A percentile compares a stretch with the other conserved stretches of the same genome.
phyloP scores from a whole-genome alignment of 2,329 filamentous ascomycete species.

The Botrytis fragariae region DNA sequence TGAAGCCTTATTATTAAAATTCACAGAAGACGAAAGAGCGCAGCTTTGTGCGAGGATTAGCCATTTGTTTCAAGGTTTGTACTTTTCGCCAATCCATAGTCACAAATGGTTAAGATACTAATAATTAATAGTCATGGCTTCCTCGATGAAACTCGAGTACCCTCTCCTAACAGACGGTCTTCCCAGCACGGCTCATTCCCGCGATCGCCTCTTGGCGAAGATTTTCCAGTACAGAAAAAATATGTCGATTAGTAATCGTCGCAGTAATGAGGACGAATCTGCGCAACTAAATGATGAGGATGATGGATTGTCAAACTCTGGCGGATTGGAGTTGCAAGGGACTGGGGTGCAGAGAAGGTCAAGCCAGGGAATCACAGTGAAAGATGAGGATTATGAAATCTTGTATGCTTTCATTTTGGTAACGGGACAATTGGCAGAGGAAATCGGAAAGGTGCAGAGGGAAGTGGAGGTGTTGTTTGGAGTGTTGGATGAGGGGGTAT shows the following conservation, averaged over 20 bases:
- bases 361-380: slow-evolving; percentile 42
- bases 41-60: slow-evolving; percentile 86
- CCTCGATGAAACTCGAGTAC: slow-evolving; percentile 91
- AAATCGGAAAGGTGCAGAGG: slow-evolving; percentile 57
- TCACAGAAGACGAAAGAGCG: slow-evolving; percentile 74
- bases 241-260: slow-evolving; percentile 14
- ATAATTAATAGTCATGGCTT: slow-evolving; percentile 66
- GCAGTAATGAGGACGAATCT: not conserved
- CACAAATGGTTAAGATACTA: slow-evolving; percentile 25
- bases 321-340: not conserved
- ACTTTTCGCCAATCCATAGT: not conserved
- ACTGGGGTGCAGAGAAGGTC: slow-evolving; percentile 18
- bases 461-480: slow-evolving; percentile 65
- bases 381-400: slow-evolving; percentile 82
- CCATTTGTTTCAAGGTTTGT: slow-evolving; percentile 64
- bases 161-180: slow-evolving; percentile 79
- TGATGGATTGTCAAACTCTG: not conserved
- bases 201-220: slow-evolving; percentile 81
- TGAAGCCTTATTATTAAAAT: slow-evolving; percentile 75
- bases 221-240: slow-evolving; percentile 83
- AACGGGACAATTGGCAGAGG: slow-evolving; percentile 64
- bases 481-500: slow-evolving; percentile 57
- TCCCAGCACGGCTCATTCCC: slow-evolving; percentile 74
- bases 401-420: slow-evolving; percentile 85
- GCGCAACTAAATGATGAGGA: slow-evolving; percentile 21